phyloP scores from a whole-genome alignment of 2,329 filamentous ascomycete species.

The Xylaria sp. region DNA sequence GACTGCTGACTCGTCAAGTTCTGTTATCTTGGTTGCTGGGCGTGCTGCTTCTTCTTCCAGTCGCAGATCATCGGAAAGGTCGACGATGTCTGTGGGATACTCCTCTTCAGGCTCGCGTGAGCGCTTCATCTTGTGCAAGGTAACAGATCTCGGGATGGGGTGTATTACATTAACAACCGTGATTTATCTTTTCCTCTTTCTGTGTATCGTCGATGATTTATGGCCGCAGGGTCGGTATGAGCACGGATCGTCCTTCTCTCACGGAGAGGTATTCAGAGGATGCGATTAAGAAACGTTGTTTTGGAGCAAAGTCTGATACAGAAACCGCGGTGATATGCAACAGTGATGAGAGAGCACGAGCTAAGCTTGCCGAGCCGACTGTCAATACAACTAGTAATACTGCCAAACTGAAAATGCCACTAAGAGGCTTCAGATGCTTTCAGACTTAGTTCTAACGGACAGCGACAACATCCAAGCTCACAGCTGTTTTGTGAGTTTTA shows the following conservation, averaged over 20 bases:
- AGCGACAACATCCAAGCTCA: neutral
- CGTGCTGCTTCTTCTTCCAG: slow-evolving; percentile 33
- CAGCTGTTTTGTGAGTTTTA: neutral
- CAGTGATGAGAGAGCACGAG: neutral
- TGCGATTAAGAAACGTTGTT: neutral
- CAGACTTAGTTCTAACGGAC: slow-evolving; percentile 7
- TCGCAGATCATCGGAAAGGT: slow-evolving; percentile 34
- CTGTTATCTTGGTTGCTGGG: slow-evolving; percentile 65
- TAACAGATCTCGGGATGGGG: slow-evolving; percentile 47
- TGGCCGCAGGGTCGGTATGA: neutral
- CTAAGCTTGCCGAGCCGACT: neutral
- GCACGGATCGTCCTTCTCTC: neutral
- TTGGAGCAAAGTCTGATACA: neutral
- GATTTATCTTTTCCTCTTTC: slow-evolving; percentile 5
- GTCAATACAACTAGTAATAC: neutral
- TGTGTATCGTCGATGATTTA: slow-evolving; percentile 10
- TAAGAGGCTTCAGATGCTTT: neutral
- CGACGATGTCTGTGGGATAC: slow-evolving; percentile 39
- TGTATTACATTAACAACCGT: slow-evolving; percentile 49
- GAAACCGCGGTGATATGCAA: neutral
- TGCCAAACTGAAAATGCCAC: neutral
- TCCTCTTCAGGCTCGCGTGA: slow-evolving; percentile 68
- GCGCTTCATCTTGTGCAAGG: slow-evolving; percentile 65
- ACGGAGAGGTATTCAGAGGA: neutral
- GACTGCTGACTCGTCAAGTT: slow-evolving; percentile 63